Base-by-base conservation (phyloP, 2,329 filamentous ascomycete genomes). In the Keithomyces neogunnii region DNA sequence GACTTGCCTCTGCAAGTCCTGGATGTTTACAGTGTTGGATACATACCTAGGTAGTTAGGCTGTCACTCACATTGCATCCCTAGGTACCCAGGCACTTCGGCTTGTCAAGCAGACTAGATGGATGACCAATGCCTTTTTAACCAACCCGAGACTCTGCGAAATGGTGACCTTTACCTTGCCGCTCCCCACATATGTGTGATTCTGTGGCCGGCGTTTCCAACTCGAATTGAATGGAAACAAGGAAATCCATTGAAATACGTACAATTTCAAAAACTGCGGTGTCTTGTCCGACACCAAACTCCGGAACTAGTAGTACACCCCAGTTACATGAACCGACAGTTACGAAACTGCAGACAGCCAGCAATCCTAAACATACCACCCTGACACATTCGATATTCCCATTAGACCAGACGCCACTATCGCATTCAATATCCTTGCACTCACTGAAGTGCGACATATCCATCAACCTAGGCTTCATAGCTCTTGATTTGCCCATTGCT, bases 401-500 rank as follows among this genome's bases (percentile, higher is more conserved):
- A 11, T 30, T 5, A 45, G 31, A 45, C 40, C 40, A 31, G 6
- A 47, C 45, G 40, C 29, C 40, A 28, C 7, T 48, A 31, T 19
- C 50, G 5, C 32, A 31, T 42, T 39, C 40, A 26, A 44, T 26
- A 10, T 30, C 40, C 26, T 7, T 29, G 28, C 40, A 29, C 40
- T 10, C 8, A 10, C 13, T 26, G 38, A 13, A 26, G 28, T 10
- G n/a, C 39, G 28, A 28, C 40, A 33, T 5, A 28, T 35, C 19
- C 40, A 11, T 40, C 7, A 40, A 9, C 11, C 50, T 69, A 82
- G 51, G 75, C 73, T 62, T 82, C 79, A 55, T 75, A 78, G 59
- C 71, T 80, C 68, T 83, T 84, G 56, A 80, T 69, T 51, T 74
- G 73, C 4, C 77, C 76, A 51, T 76, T 73, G 31, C 69, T 74